Percentiles rank a stretch among this genome's conserved stretches.
phyloP scores from a whole-genome alignment of 1,139 yeast species.

The Sugiyamaella xylanicola region DNA sequence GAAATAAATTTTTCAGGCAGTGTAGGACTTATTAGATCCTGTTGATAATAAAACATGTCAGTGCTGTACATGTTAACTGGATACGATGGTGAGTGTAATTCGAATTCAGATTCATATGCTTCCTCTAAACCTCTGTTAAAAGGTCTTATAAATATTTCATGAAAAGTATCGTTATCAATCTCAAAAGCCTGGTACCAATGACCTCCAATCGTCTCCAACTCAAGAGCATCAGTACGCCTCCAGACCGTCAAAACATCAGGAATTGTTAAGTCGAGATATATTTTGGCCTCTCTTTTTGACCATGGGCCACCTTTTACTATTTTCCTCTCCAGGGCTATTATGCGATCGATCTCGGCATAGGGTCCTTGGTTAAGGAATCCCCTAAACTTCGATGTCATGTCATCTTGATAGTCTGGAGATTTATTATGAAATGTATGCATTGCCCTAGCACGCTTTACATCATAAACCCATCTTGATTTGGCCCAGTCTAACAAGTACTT shows the following conservation, averaged over 20 bases:
- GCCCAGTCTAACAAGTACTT: background rate
- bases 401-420: background rate
- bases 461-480: background rate
- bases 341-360: no score
- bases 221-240: background rate
- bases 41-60: no score
- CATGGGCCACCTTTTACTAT: background rate
- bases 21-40: no score
- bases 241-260: background rate
- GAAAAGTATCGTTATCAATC: background rate
- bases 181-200: background rate
- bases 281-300: background rate
- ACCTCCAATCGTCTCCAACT: background rate
- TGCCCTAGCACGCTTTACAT: background rate
- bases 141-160: no score
- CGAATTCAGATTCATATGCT: no score
- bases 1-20: background rate
- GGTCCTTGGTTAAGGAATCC: no score
- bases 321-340: background rate
- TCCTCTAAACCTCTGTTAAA: no score
- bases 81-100: no score
- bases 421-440: background rate
- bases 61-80: no score
- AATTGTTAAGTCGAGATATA: background rate
- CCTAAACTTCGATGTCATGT: no score